Conservation (phyloP, 1,284 basidiomycete genomes). For the Cryptococcus sp. region DNA sequence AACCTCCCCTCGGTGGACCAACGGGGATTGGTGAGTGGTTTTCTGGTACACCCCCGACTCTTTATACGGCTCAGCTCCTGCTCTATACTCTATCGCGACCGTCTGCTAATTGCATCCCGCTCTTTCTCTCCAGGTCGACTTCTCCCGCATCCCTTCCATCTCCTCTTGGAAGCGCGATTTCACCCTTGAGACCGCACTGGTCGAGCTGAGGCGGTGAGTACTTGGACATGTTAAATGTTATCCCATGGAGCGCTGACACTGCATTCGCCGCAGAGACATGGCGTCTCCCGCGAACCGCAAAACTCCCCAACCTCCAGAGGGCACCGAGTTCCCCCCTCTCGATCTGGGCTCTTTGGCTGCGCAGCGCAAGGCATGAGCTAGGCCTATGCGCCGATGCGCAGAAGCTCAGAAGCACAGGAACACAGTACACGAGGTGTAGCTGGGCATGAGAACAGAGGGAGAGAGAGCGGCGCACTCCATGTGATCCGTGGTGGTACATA, state of each 20-base stretch:
- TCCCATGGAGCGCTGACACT: no score
- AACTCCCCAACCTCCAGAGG: conserved; percentile 91
- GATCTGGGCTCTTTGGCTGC: conserved; percentile 46
- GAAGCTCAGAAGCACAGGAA: no score
- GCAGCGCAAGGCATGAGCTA: conserved; percentile 36
- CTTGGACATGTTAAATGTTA: no score
- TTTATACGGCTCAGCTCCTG: background rate
- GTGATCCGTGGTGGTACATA: no score
- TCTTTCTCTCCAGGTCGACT: conserved; percentile 62
- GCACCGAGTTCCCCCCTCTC: conserved; percentile 58
- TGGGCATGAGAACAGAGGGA: background rate
- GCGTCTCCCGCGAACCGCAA: conserved; percentile 87
- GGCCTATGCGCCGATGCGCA: background rate
- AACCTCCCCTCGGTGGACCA: conserved; percentile 90
- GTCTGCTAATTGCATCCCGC: background rate
- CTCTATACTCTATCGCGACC: no score
- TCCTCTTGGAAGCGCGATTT: conserved; percentile 70
- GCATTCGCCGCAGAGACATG: conserved; percentile 73
- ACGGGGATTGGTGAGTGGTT: conserved; percentile 62
- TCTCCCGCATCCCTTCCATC: conserved; percentile 68
- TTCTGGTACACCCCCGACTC: background rate
- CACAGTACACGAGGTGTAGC: background rate
- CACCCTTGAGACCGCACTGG: conserved; percentile 84
- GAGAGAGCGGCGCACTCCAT: background rate
- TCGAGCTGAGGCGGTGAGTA: conserved; percentile 82